Base-by-base conservation (phyloP, 306 rosid species). In the Acacia crassicarpa region DNA sequence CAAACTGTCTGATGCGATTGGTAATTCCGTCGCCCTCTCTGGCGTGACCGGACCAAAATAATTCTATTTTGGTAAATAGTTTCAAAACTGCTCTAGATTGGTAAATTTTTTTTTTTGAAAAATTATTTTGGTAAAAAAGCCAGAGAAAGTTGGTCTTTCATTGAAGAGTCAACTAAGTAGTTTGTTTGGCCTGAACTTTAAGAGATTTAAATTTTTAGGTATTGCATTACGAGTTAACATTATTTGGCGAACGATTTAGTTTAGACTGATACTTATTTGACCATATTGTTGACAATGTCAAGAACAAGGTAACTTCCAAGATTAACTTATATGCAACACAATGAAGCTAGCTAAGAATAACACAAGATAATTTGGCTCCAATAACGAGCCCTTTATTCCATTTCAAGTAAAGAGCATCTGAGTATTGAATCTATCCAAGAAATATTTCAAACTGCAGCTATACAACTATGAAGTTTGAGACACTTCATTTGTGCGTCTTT, bases 381-480 rank as follows among this genome's bases (percentile, higher is more conserved):
- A 25, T 38, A 56, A 20, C 49, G 63, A 59, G 61, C 63, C 69
- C 33, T 76, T 65, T 82, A 51, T 78, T 79, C 53, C 77, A 32
- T 75, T 63, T 14, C 53, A 17, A 1, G 67, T 68, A 62, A 41
- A 74, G 38, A 38, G 41, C 78, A 82, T 53, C 13, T 72, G 6
- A 70, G 17, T 77, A 78, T 51, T 69, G 54, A 61, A 73, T 77
- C 74, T 51, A 40, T 16, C 19, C 12, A 33, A 10, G n/a, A 53
- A 20, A 15, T 17, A 3, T 25, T 66, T 23, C 43, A 84, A 71
- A 76, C 25, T 44, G 67, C 68, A 4, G 66, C 85, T 81, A 73
- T 81, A 87, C 85, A 83, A 74, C 35, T 22, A 87, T 13, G 8
- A 71, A 71, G 75, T 71, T 71, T 43, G 82, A 58, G 23, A 43